Conservation (phyloP, 78 protist genomes). For the Tieghemostelium lacteum region DNA sequence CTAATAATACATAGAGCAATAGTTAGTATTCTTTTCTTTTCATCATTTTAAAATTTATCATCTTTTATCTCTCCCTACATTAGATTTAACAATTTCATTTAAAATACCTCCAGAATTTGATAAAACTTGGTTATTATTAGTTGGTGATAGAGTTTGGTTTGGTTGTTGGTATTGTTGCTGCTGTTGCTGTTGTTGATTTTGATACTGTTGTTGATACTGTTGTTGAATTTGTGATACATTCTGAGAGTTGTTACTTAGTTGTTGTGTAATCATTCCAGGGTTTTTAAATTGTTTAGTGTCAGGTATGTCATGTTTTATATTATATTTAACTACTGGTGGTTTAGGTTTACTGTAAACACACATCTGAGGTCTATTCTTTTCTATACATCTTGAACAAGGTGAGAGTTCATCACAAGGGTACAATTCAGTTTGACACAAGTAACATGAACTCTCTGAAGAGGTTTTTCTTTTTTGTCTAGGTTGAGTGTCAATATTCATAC, state of each 20-base stretch:
- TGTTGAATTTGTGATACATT: slow-evolving; percentile 1
- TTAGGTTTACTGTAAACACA: slow-evolving; percentile 5
- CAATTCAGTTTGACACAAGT: slow-evolving; percentile 48
- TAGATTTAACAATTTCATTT: not conserved
- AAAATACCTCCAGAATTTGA: not conserved
- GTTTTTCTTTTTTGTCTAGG: slow-evolving; percentile 54
- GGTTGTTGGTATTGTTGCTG: not conserved
- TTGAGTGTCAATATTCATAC: too few relatives aligned
- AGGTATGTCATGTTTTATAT: not conserved
- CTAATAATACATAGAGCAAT: not conserved
- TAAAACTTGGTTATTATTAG: too few relatives aligned
- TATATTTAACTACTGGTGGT: not conserved
- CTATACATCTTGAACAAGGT: slow-evolving; percentile 56
- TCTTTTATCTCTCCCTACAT: slow-evolving; percentile 6
- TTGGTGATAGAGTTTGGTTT: too few relatives aligned
- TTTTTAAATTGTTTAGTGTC: not conserved
- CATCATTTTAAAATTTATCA: not conserved
- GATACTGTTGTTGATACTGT: not conserved
- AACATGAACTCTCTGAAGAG: slow-evolving; percentile 52
- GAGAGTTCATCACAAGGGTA: slow-evolving; percentile 29
- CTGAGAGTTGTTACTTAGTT: not conserved
- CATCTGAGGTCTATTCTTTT: slow-evolving; percentile 54
- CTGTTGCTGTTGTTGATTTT: not conserved
- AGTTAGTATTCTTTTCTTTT: not conserved
- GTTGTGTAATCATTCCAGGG: too few relatives aligned